Evolutionary conservation across 2,329 filamentous ascomycete species (phyloP).

Genomic region (Penicillium verrucosum): DNA sequence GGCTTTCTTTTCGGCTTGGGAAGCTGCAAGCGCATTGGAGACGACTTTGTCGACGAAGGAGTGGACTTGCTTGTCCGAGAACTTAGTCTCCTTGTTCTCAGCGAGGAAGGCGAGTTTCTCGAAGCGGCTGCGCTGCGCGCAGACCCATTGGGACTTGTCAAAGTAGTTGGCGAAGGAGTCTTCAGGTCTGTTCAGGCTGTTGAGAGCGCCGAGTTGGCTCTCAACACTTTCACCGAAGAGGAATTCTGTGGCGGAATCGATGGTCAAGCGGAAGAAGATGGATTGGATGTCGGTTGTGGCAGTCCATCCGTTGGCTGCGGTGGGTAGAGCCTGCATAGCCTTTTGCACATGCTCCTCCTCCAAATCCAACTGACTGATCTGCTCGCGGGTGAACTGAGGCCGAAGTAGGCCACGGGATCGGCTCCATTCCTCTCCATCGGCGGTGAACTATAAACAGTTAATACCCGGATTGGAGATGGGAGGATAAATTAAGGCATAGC

Average conservation of each 20-base stretch:
- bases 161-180: conserved; percentile 36
- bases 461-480: background rate
- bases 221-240: conserved; percentile 73
- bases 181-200: conserved; percentile 52
- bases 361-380: conserved; percentile 74
- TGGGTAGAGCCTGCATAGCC: conserved; percentile 66
- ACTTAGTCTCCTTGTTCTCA: conserved; percentile 31
- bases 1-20: conserved; percentile 25
- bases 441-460: conserved; percentile 50
- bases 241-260: conserved; percentile 85
- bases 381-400: conserved; percentile 82
- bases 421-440: conserved; percentile 75
- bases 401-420: conserved; percentile 75
- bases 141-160: conserved; percentile 34
- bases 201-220: conserved; percentile 42
- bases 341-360: conserved; percentile 76
- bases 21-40: conserved; percentile 35
- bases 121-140: conserved; percentile 25
- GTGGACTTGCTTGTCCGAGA: conserved; percentile 38
- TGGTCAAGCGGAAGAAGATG: conserved; percentile 77
- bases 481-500: background rate
- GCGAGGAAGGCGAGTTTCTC: conserved; percentile 28
- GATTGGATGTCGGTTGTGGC: conserved; percentile 66
- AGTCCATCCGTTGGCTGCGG: conserved; percentile 49
- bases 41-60: conserved; percentile 48